Conservation (phyloP, 345 rosid genomes). For the Eucalyptus globulus region DNA sequence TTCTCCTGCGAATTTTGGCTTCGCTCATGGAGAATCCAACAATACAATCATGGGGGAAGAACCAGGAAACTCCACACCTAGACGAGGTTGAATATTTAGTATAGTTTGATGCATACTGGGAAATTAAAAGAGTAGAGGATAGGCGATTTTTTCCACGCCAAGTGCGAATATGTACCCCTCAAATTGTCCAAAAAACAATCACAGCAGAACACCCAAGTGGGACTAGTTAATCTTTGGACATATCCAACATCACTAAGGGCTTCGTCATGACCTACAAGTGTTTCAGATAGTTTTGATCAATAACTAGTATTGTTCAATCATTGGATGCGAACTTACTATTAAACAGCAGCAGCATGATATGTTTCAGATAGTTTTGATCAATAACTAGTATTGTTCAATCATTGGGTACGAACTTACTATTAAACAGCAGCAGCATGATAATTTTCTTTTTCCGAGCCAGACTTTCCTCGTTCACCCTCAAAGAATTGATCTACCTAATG, state of each 20-base stretch:
- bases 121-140: not conserved
- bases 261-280: not conserved
- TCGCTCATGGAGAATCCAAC: not conserved
- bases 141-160: not conserved
- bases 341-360: not conserved
- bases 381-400: not conserved
- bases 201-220: not conserved
- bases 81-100: not conserved
- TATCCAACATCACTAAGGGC: not conserved
- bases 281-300: not conserved
- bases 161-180: not conserved
- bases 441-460: not conserved
- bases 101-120: not conserved
- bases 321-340: not conserved
- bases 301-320: not conserved
- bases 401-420: not conserved
- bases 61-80: not conserved
- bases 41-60: not conserved
- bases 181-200: not conserved
- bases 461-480: not conserved
- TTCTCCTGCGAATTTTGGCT: not conserved
- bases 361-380: not conserved
- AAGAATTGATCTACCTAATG: not conserved
- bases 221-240: not conserved
- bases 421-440: not conserved